Evolutionary conservation across 768 basidiomycete genomes (phyloP).

Genomic region (Termitomyces sp.): DNA sequence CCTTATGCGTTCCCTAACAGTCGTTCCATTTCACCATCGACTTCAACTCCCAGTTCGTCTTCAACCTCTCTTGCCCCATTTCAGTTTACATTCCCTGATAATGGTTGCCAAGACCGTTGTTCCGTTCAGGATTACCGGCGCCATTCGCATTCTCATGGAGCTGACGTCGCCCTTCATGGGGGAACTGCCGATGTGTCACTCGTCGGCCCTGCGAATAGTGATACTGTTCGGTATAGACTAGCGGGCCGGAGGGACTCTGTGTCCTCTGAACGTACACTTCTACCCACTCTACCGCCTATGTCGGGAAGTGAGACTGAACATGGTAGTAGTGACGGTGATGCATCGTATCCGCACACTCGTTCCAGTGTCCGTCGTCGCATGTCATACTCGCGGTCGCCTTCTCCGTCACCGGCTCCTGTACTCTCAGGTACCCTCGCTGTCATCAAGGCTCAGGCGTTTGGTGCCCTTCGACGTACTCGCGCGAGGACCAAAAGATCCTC

Average conservation of each 20-base stretch:
- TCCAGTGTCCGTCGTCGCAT: conserved; percentile 42
- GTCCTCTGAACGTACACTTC: conserved; percentile 40
- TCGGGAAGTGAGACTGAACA: conserved; percentile 46
- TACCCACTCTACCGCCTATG: conserved; percentile 42
- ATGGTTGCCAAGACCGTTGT: conserved; percentile 47
- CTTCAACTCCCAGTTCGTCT: conserved; percentile 51
- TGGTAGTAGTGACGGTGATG: conserved; percentile 53
- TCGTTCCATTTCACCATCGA: conserved; percentile 67
- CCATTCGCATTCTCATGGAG: conserved; percentile 41
- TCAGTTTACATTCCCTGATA: conserved; percentile 59
- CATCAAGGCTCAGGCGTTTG: conserved; percentile 88
- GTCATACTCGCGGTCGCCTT: conserved; percentile 41
- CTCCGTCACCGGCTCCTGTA: conserved; percentile 39
- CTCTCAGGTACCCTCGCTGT: conserved; percentile 82
- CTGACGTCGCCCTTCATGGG: conserved; percentile 67
- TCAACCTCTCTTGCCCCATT: conserved; percentile 64
- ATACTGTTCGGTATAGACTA: conserved; percentile 57
- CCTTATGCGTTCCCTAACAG: conserved; percentile 60
- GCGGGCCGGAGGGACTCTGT: conserved; percentile 42
- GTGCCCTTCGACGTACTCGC: conserved; percentile 74
- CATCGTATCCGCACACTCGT: conserved; percentile 34
- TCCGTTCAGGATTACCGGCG: conserved; percentile 65
- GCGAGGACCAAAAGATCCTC: conserved; percentile 66
- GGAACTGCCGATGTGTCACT: conserved; percentile 69
- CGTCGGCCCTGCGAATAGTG: conserved; percentile 36